phyloP scores from a whole-genome alignment of 2,329 filamentous ascomycete genomes.

The Trichophyton simii region DNA sequence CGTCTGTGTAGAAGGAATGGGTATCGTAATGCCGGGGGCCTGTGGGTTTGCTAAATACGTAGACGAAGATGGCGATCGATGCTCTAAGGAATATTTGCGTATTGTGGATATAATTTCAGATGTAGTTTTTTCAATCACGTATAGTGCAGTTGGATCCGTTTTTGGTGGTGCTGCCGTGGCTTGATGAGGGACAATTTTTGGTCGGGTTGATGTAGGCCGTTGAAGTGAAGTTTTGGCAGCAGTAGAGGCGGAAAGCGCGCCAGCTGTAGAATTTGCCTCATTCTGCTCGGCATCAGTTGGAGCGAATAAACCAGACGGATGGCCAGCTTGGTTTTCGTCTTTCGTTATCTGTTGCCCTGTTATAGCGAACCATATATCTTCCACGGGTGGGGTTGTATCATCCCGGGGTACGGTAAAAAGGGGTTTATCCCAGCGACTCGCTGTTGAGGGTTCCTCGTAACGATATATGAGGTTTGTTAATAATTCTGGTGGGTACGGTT shows the following conservation, averaged over 20 bases:
- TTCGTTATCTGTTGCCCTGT: slow-evolving; percentile 28
- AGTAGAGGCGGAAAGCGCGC: background rate
- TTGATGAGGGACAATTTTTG: slow-evolving; percentile 23
- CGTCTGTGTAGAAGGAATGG: slow-evolving; percentile 21
- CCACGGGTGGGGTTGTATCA: slow-evolving; percentile 43
- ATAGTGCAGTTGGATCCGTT: slow-evolving; percentile 31
- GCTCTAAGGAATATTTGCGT: slow-evolving; percentile 28
- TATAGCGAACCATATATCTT: slow-evolving; percentile 49
- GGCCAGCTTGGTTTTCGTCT: slow-evolving; percentile 1
- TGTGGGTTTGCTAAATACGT: slow-evolving; percentile 6
- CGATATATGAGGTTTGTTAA: slow-evolving; percentile 53
- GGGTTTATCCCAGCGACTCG: slow-evolving; percentile 53
- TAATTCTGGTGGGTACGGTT: slow-evolving; percentile 42
- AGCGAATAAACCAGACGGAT: background rate
- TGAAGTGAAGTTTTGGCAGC: background rate
- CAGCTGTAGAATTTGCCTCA: slow-evolving; percentile 10
- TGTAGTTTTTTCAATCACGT: slow-evolving; percentile 33
- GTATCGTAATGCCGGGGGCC: slow-evolving; percentile 23
- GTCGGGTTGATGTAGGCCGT: slow-evolving; percentile 14
- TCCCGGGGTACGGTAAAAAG: slow-evolving; percentile 49
- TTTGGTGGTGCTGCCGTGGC: slow-evolving; percentile 31
- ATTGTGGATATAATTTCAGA: slow-evolving; percentile 32
- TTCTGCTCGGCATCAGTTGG: slow-evolving; percentile 5
- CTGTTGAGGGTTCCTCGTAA: slow-evolving; percentile 55
- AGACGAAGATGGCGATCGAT: slow-evolving; percentile 25